A percentile compares a stretch with the other conserved stretches of the same genome.
These are phyloP conservation scores for Casaregolazyma lundiana DNA, from an alignment of 1,139 yeast species.

Conservation along the genomic window DNA sequence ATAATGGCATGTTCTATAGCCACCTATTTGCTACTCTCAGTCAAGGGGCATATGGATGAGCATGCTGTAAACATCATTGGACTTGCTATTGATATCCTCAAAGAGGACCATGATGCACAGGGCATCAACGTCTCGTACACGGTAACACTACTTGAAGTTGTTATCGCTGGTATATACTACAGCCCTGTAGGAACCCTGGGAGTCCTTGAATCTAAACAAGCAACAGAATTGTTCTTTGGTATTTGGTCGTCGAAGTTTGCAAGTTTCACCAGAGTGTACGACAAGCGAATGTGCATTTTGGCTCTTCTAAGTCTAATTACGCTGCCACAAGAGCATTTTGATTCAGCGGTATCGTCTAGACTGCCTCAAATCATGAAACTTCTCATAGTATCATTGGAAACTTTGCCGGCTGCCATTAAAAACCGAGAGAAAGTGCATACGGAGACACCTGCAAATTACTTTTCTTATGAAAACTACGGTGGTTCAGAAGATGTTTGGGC, in stretches of 20 bases:
- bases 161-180: slow-evolving; percentile 61
- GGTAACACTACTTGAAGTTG: slow-evolving; percentile 59
- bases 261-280: slow-evolving; percentile 67
- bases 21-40: slow-evolving; percentile 3
- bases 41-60: slow-evolving; percentile 34
- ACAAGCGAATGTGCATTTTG: slow-evolving; percentile 67
- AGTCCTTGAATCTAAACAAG: slow-evolving; percentile 45
- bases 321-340: slow-evolving; percentile 37
- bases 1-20: slow-evolving; percentile 42
- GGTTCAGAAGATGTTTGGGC: slow-evolving; percentile 27
- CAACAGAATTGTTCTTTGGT: slow-evolving; percentile 51
- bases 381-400: slow-evolving; percentile 48
- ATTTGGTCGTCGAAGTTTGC: slow-evolving; percentile 64
- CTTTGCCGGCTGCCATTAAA: slow-evolving; percentile 66
- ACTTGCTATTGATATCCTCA: slow-evolving; percentile 28
- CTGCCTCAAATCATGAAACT: slow-evolving; percentile 44
- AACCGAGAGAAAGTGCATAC: slow-evolving; percentile 60
- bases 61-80: slow-evolving; percentile 42
- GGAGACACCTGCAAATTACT: slow-evolving; percentile 40
- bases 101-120: slow-evolving; percentile 22
- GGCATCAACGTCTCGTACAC: slow-evolving; percentile 42
- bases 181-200: slow-evolving; percentile 53
- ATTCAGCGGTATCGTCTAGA: slow-evolving; percentile 30
- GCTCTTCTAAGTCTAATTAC: slow-evolving; percentile 54
- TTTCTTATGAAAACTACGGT: slow-evolving; percentile 34